Conservation (phyloP, 2,329 filamentous ascomycete genomes). For the Simplicillium aogashimaense region DNA sequence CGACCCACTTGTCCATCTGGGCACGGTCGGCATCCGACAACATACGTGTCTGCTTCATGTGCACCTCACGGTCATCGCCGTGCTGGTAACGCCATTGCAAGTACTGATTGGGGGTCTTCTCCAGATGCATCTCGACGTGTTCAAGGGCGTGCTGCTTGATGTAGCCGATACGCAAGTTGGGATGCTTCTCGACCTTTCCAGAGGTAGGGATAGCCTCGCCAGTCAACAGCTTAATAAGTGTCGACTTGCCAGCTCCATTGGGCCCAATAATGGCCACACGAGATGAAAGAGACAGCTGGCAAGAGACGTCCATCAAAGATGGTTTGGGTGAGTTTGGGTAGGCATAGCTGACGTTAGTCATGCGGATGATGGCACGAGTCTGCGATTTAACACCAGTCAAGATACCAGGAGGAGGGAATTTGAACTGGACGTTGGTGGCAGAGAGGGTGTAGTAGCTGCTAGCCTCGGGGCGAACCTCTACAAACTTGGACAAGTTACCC, state of each 20-base stretch:
- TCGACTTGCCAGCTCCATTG: slow-evolving; percentile 97
- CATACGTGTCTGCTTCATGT: slow-evolving; percentile 94
- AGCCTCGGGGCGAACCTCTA: slow-evolving; percentile 81
- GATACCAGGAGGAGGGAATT: slow-evolving; percentile 94
- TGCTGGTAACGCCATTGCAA: slow-evolving; percentile 97
- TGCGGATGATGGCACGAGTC: slow-evolving; percentile 89
- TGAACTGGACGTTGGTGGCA: slow-evolving; percentile 83
- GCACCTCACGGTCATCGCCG: slow-evolving; percentile 91
- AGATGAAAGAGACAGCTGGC: slow-evolving; percentile 78
- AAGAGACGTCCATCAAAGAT: slow-evolving; percentile 79
- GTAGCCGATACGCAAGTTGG: slow-evolving; percentile 96
- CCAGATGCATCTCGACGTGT: slow-evolving; percentile 98
- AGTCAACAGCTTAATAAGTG: slow-evolving; percentile 92
- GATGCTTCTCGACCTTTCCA: slow-evolving; percentile 94
- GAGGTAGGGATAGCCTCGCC: slow-evolving; percentile 77
- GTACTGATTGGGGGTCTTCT: slow-evolving; percentile 99
- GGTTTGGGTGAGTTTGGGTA: slow-evolving; percentile 86
- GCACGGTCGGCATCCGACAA: slow-evolving; percentile 74
- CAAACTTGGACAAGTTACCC: slow-evolving; percentile 75
- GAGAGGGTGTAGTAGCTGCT: slow-evolving; percentile 98
- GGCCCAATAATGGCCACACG: slow-evolving; percentile 93
- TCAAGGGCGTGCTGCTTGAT: slow-evolving; percentile 99
- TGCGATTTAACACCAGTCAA: slow-evolving; percentile 89
- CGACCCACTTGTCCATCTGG: slow-evolving; percentile 86
- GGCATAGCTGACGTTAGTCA: slow-evolving; percentile 85